Base-by-base conservation (phyloP, 164 flowering plant genomes). In the Sextonia rubra region DNA sequence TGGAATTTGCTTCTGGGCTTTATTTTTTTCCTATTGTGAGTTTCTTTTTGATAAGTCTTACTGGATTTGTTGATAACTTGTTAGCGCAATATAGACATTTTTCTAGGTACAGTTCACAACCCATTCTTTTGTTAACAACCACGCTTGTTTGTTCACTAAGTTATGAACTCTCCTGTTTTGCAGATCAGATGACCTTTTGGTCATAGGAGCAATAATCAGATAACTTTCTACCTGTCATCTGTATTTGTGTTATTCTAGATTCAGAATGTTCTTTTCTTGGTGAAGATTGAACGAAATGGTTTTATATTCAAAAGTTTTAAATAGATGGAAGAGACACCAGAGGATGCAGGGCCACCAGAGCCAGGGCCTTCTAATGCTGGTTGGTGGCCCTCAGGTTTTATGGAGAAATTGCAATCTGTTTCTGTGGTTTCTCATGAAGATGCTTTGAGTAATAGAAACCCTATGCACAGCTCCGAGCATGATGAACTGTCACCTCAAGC, bases 341-440 rank as follows among this genome's bases (percentile, higher is more conserved):
- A 87, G 77, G 93, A 90, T 78, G 74, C 88, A 12, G 93, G 84
- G 76, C 75, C 89, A 73, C 60, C 80, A 67, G 96, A 88, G 77
- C 84, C 82, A 69, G 91, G 89, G 75, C 77, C 89, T 84, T 78
- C 92, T 58, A 85, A 73, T 81, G 80, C 83, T 79, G 69, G 86
- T 67, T 96, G 97, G 94, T 92, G 93, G 97, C 79, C 92, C 70
- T 80, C 94, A 70, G 91, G 88, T 76, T 86, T 92, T 71, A 77
- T 82, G 71, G 97, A 88, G 63, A 88, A 84, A 67, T 83, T 96
- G 71, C 89, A 81, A 76, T 90, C 97, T 73, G 84, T 89, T 80
- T 86, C 97, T 75, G 75, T 95, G 79, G 83, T 60, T 71, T 80
- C 91, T 76, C 86, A 81, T 72, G 89, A 83, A 49, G 94, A 88